Evolutionary conservation across 768 basidiomycete genomes (phyloP).

Genomic region (Melanogaster broomeanus): DNA sequence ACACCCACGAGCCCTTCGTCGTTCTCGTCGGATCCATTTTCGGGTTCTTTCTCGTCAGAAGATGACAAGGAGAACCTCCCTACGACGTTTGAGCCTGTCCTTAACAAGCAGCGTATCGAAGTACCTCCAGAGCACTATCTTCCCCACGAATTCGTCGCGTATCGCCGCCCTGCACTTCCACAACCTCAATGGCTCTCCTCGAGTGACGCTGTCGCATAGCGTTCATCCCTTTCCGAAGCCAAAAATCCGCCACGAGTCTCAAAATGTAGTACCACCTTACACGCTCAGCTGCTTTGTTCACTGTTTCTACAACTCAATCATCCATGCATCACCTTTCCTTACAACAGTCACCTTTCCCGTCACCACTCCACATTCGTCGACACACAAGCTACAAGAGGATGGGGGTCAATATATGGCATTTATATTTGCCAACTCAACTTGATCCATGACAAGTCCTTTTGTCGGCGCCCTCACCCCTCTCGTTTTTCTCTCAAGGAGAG

Average conservation of each 20-base stretch:
- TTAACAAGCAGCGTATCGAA: conserved; percentile 72
- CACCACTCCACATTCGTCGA: conserved; percentile 48
- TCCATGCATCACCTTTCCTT: conserved; percentile 64
- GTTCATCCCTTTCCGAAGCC: conserved; percentile 41
- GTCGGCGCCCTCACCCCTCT: conserved; percentile 11
- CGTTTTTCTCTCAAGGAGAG: conserved; percentile 16
- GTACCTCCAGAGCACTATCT: conserved; percentile 73
- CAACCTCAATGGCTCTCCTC: conserved; percentile 69
- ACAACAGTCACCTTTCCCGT: conserved; percentile 54
- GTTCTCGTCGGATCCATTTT: conserved; percentile 45
- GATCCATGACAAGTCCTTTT: conserved; percentile 11
- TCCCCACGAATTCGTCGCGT: conserved; percentile 79
- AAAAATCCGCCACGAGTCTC: conserved; percentile 56
- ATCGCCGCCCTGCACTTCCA: conserved; percentile 79
- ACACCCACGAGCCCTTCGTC: conserved; percentile 74
- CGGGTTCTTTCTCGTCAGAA: conserved; percentile 60
- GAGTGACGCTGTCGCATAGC: conserved; percentile 58
- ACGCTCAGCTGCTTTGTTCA: conserved; percentile 62
- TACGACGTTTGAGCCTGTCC: conserved; percentile 67
- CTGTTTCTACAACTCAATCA: conserved; percentile 64
- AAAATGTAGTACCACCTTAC: conserved; percentile 81
- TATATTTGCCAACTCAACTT: conserved; percentile 21
- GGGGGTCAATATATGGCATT: conserved; percentile 13
- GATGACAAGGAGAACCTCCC: conserved; percentile 84
- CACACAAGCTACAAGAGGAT: conserved; percentile 42